Base-by-base conservation (phyloP, 2,329 filamentous ascomycete genomes). In the Coleophoma eucalyptorum region DNA sequence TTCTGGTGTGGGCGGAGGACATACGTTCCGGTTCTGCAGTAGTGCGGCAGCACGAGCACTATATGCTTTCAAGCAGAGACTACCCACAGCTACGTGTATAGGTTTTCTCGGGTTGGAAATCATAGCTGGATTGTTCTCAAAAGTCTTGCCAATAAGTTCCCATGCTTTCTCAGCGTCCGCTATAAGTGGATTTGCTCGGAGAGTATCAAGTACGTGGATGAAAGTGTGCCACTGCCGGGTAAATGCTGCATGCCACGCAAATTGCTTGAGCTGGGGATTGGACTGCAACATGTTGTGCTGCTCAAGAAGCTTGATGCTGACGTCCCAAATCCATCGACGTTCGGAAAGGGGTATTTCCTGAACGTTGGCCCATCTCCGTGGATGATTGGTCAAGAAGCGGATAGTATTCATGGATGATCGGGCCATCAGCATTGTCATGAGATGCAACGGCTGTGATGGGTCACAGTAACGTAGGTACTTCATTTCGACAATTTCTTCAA, bases 381-480 rank as follows among this genome's bases (percentile, higher is more conserved):
- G 59, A 50, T 61, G 59, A 32, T 61, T 51, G 2, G 51, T 53
- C 45, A 58, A 46, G 32, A 62, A 59, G 15, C 60, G 57, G 12
- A 60, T 48, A 21, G 53, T 55, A 19, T 55, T 55, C 6, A 52
- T 51, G 12, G 50, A 21, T 20, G 19, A 50, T 4, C 53, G 48
- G 11, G 49, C 55, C 10, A 56, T 52, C 19, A 59, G 51, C 18
- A 55, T 51, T 3, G 57, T 55, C 41, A 62, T 21, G 58, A 52
- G 11, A 37, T 73, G 69, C 1, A 70, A 41, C 0, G 69, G 69
- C 5, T 62, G 58, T 3, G 65, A 56, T 11, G 69, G 63, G 51
- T 73, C 69, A 55, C 67, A 70, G 47, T 68, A 70, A 15, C 68
- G 62, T 5, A 73, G 55, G 42, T 66, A 72, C 35, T 69, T 70